Conservation (phyloP, 2,329 filamentous ascomycete genomes). For the Exophiala bonariae region DNA sequence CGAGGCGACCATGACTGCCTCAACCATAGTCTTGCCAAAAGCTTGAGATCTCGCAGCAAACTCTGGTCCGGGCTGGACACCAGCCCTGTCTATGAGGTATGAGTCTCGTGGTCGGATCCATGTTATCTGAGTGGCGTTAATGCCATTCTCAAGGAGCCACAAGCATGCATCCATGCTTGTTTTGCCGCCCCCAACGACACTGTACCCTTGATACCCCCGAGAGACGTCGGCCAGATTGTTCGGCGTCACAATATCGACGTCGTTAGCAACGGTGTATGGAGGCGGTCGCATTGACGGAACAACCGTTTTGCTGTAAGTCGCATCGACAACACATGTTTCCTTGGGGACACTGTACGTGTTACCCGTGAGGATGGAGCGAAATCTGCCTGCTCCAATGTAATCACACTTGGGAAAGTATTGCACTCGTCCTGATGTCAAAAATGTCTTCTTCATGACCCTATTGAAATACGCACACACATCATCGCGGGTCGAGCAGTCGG, state of each 20-base stretch:
- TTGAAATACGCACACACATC: slow-evolving; percentile 10
- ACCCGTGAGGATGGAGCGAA: slow-evolving; percentile 6
- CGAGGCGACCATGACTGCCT: slow-evolving; percentile 7
- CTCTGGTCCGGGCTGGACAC: not conserved
- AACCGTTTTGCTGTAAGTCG: slow-evolving; percentile 5
- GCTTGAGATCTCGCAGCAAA: not conserved
- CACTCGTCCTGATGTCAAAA: slow-evolving; percentile 5
- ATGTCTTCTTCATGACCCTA: slow-evolving; percentile 8
- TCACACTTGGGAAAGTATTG: slow-evolving; percentile 9
- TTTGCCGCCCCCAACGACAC: slow-evolving; percentile 11
- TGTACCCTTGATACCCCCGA: slow-evolving; percentile 6
- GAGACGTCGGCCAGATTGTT: slow-evolving; percentile 5
- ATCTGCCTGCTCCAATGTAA: slow-evolving; percentile 5
- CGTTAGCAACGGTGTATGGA: slow-evolving; percentile 5
- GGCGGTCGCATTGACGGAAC: slow-evolving; percentile 10
- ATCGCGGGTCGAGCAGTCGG: slow-evolving; percentile 1
- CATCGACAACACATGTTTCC: slow-evolving; percentile 8
- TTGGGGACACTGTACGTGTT: slow-evolving; percentile 8
- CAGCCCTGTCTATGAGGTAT: slow-evolving; percentile 1
- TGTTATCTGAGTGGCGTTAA: slow-evolving; percentile 5
- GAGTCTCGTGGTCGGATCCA: slow-evolving; percentile 10
- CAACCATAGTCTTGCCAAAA: not conserved
- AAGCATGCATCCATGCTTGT: slow-evolving; percentile 8
- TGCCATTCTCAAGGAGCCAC: slow-evolving; percentile 10
- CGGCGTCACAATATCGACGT: slow-evolving; percentile 7